Percentiles rank a stretch among this genome's conserved stretches.
These are phyloP conservation scores for Nepenthes gracilis DNA, from an alignment of 148 eudicot species.

Conservation along the genomic window DNA sequence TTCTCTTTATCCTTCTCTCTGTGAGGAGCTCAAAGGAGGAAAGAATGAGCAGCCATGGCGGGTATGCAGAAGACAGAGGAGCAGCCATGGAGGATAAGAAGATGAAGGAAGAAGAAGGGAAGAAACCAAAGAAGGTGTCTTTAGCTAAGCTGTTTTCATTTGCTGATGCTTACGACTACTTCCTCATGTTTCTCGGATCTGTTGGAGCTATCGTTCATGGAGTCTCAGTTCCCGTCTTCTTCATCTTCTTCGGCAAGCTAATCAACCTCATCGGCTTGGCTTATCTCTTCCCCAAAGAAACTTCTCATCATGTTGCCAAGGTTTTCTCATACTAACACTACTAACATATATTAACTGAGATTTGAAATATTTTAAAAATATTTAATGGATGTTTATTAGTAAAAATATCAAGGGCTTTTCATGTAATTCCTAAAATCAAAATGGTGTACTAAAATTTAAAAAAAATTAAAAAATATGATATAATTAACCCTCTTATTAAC, in stretches of 20 bases:
- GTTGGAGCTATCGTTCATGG: slow-evolving; percentile 76
- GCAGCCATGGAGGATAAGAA: too few species aligned
- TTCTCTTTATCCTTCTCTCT: too few species aligned
- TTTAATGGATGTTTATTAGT: neutral
- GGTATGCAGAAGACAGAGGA: too few species aligned
- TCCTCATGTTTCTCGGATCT: slow-evolving; percentile 64
- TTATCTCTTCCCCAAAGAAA: slow-evolving; percentile 70
- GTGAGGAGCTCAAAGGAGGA: too few species aligned
- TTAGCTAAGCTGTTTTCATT: slow-evolving; percentile 42
- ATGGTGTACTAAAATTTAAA: too few species aligned
- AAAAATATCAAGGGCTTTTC: too few species aligned
- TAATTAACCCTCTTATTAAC: too few species aligned
- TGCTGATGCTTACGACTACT: slow-evolving; percentile 64
- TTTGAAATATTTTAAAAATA: neutral
- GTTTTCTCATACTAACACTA: slow-evolving; percentile 11
- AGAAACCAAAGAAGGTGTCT: slow-evolving; percentile 14
- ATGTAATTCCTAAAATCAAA: too few species aligned
- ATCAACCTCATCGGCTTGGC: slow-evolving; percentile 85
- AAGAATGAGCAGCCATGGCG: too few species aligned
- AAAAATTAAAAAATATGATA: too few species aligned
- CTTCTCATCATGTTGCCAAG: slow-evolving; percentile 84
- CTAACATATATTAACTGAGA: neutral
- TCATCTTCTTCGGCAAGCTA: slow-evolving; percentile 80
- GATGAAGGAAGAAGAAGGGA: too few species aligned
- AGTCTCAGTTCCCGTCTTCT: slow-evolving; percentile 89